Percentiles rank a stretch among this genome's conserved stretches.
phyloP scores from a whole-genome alignment of 2,329 filamentous ascomycete species.

The Cytospora chrysosperma region DNA sequence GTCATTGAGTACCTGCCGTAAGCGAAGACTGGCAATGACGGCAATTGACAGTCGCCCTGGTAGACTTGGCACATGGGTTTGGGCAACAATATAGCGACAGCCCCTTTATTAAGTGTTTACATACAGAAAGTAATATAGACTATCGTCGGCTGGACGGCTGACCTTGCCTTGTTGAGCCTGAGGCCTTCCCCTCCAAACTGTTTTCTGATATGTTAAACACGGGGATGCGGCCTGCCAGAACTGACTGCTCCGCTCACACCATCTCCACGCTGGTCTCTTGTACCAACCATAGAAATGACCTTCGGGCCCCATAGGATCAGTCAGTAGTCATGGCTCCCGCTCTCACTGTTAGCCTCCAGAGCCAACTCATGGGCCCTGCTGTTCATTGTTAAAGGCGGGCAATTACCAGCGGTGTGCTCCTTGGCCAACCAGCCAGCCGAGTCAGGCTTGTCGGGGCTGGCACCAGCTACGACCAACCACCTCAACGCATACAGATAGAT shows the following conservation, averaged over 20 bases:
- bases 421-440: slow-evolving; percentile 91
- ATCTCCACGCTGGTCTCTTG: neutral
- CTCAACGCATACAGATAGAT: slow-evolving; percentile 71
- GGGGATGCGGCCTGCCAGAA: neutral
- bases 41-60: neutral
- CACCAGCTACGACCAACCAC: slow-evolving; percentile 74
- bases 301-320: slow-evolving; percentile 47
- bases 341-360: slow-evolving; percentile 13
- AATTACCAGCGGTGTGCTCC: slow-evolving; percentile 86
- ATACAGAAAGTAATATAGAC: neutral
- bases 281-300: neutral
- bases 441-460: slow-evolving; percentile 72
- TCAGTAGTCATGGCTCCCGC: slow-evolving; percentile 3
- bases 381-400: slow-evolving; percentile 56
- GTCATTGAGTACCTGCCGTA: slow-evolving; percentile 76
- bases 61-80: neutral
- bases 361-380: slow-evolving; percentile 41
- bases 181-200: neutral
- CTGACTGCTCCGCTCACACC: neutral
- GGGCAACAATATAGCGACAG: neutral
- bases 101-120: neutral
- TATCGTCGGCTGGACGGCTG: neutral
- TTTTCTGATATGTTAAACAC: neutral
- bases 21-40: slow-evolving; percentile 27
- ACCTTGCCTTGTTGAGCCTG: neutral